Percentiles rank a stretch among this genome's conserved stretches.
Conservation (phyloP, 2,329 filamentous ascomycete genomes). For the Epichloe hybrida region DNA sequence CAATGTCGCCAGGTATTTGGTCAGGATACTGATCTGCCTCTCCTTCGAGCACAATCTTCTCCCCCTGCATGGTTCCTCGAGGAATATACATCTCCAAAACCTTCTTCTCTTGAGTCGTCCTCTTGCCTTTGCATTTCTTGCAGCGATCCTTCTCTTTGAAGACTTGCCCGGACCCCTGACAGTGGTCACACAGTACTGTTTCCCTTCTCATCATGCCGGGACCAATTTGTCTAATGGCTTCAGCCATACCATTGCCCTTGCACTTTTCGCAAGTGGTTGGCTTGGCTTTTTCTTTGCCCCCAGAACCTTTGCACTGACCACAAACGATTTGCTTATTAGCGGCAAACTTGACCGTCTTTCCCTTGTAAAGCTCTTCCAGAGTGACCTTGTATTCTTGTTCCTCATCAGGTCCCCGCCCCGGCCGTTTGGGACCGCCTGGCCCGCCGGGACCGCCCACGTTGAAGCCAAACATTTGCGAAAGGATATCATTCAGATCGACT, state of each 20-base stretch:
- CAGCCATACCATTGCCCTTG: constrained; percentile 63
- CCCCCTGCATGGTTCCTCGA: constrained; percentile 71
- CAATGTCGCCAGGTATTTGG: constrained; percentile 80
- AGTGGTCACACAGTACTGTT: constrained; percentile 67
- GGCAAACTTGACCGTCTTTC: constrained; percentile 93
- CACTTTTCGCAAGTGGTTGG: constrained; percentile 71
- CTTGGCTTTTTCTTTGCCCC: constrained; percentile 87
- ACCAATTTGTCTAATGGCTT: constrained; percentile 70
- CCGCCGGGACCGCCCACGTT: constrained; percentile 45
- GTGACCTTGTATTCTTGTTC: constrained; percentile 84
- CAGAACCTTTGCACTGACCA: constrained; percentile 71
- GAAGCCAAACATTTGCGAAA: constrained; percentile 85
- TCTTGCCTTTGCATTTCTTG: constrained; percentile 95
- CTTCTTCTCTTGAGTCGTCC: constrained; percentile 79
- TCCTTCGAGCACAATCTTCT: constrained; percentile 79
- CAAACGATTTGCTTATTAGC: constrained; percentile 92
- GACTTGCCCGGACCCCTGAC: constrained; percentile 70
- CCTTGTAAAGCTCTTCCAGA: constrained; percentile 93
- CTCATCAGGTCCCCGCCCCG: constrained; percentile 66
- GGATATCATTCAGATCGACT: constrained; percentile 80
- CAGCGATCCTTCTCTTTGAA: constrained; percentile 96
- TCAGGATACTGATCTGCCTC: constrained; percentile 90
- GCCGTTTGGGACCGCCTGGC: constrained; percentile 41
- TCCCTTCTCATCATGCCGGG: constrained; percentile 77
- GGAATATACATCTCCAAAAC: constrained; percentile 94